Base-by-base conservation (phyloP, 2,329 filamentous ascomycete genomes). In the Didymella keratinophila region DNA sequence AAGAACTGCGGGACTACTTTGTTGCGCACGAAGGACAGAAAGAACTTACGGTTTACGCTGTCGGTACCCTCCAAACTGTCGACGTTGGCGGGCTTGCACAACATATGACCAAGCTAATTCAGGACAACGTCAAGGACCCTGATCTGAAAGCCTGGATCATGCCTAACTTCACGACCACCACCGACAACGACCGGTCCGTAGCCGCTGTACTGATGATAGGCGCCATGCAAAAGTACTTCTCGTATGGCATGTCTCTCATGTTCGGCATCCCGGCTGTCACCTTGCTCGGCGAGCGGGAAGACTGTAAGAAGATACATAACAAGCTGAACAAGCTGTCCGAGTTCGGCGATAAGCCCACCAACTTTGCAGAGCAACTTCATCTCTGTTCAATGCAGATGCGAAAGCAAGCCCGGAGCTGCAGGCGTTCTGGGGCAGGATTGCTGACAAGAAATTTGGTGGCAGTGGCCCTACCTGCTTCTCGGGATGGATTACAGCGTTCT, bases 21-120 rank as follows among this genome's bases (percentile, higher is more conserved):
- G 71, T 81, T 20, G 58, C 63, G 2, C 77, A 79, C 55, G 20
- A 73, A 14, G 73, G 69, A 0, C 62, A 58, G 53, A 66, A 52
- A 28, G 25, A 65, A 46, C 58, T 71, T 23, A 27, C 20, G 2
- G 56, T 71, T 11, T 28, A 30, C 23, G 58, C 44, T 1, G 14
- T 54, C 5, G 61, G 60, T 4, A 51, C 3, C 9, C 61, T 66
- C 4, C 5, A 61, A 0, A 48, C 23, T 0, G 45, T 60, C 1
- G 44, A 65, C 4, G 49, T 65, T 1, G 58, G 56, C 1, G 4
- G 18, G 0, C 23, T 66, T 14, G 56, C 63, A 12, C 14, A 32
- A 14, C 49, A 48, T 6, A 61, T 62, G 59, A 59, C 54, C 3
- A 37, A 34, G 2, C 12, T 50, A 6, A 64, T 61, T n/a, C 54